A percentile compares a stretch with the other conserved stretches of the same genome.
These are phyloP conservation scores for Suillus tomentosus DNA, from an alignment of 768 basidiomycete genomes.

Conservation along the genomic window DNA sequence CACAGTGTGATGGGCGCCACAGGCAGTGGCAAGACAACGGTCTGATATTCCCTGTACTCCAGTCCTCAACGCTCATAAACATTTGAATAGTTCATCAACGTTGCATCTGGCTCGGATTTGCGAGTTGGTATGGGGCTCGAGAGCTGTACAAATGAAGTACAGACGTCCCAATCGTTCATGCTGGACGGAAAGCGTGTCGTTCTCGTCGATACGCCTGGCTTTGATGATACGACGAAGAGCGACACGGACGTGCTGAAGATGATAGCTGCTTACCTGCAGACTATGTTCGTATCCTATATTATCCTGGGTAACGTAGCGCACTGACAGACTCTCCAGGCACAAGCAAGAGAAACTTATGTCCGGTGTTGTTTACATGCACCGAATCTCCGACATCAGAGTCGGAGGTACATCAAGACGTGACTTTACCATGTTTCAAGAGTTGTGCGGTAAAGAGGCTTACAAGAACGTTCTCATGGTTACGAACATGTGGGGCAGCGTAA, in stretches of 20 bases:
- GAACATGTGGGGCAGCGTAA: conserved; percentile 52
- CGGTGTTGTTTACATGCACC: conserved; percentile 56
- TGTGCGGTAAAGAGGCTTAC: conserved; percentile 55
- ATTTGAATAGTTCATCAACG: conserved; percentile 38
- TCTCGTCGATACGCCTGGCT: conserved; percentile 64
- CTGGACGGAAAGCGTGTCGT: conserved; percentile 40
- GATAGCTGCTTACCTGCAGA: conserved; percentile 44
- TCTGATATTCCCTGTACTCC: conserved; percentile 1
- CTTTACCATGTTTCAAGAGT: conserved; percentile 51
- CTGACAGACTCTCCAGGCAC: conserved; percentile 28
- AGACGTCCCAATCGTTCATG: conserved; percentile 29
- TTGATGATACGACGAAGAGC: conserved; percentile 53
- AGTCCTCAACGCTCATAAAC: background rate
- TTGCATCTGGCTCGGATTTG: conserved; percentile 33
- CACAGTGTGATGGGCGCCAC: conserved; percentile 22
- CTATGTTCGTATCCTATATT: conserved; percentile 27
- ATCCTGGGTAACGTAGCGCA: background rate
- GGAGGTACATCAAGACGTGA: conserved; percentile 50
- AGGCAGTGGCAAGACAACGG: conserved; percentile 23
- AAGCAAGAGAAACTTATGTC: conserved; percentile 40
- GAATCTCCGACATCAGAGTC: conserved; percentile 52
- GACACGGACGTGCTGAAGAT: conserved; percentile 53
- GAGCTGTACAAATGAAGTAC: conserved; percentile 38
- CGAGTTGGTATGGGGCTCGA: conserved; percentile 36
- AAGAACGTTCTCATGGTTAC: conserved; percentile 53